Evolutionary conservation across 768 basidiomycete genomes (phyloP), one percentile per base, ranked within the genome.

Genomic region (Phylloporus scabripes): DNA sequence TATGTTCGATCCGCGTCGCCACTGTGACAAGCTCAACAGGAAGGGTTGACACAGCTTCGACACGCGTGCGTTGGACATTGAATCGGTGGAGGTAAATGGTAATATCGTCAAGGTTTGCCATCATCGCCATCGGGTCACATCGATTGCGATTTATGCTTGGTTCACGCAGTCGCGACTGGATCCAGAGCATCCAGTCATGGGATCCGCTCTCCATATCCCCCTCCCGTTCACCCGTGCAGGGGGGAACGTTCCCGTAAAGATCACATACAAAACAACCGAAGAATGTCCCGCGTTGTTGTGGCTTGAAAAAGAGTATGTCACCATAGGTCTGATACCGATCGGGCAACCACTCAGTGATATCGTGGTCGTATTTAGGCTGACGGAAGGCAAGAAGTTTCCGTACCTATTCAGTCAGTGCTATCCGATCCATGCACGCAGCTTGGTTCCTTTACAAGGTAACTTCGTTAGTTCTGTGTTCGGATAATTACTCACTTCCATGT

Each of bases 321-420:
- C n/a, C 17, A 18, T 20, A 20, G 7, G 20, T 23, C n/a, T 8
- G 0, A 11, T 3, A 12, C 3, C 40, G 15, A 8, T 50, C 34
- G 20, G 20, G 2, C 29, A 33, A 40, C 49, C 12, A 1, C 24
- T 33, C 28, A 44, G 24, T 28, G 14, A 28, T 4, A 5, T 10
- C 24, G 2, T 33, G 36, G 10, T 12, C 15, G 17, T 17, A 18
- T 37, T 20, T 29, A 89, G 88, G 50, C 84, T 92, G 68, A 96
- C 92, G 0, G 87, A 89, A 51, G 91, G 91, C 7, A 91, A 91
- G 56, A 70, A 72, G 17, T 86, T 87, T 62, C 85, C 90, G 0
- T 96, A 87, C 68, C 67, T 97, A 14, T 97, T 93, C 72, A 92
- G 89, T 51, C 94, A 96, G 60, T 90, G 87, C 60, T 92, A 96